phyloP scores from a whole-genome alignment of 768 basidiomycete genomes.

The Tremella yokohamensis region DNA sequence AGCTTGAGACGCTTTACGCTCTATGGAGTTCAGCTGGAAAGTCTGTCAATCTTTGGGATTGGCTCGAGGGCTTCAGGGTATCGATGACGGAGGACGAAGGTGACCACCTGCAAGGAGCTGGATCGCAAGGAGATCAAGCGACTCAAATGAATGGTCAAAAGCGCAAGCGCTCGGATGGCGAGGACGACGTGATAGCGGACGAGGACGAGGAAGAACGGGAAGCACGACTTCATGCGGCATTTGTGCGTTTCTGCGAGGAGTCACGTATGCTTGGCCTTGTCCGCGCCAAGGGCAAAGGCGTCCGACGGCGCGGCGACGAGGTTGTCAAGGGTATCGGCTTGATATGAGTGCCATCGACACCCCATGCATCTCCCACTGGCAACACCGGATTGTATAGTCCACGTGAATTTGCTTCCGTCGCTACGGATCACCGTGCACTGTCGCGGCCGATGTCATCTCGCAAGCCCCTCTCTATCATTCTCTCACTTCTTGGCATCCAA shows the following conservation, averaged over 20 bases:
- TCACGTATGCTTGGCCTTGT: conserved; percentile 44
- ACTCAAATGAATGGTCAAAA: not conserved
- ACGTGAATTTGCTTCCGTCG: no score
- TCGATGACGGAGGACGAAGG: conserved; percentile 12
- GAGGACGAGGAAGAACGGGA: conserved; percentile 23
- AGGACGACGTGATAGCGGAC: conserved; percentile 7
- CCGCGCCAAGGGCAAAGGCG: conserved; percentile 33
- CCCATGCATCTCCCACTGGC: no score
- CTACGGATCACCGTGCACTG: no score
- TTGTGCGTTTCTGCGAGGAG: conserved; percentile 43
- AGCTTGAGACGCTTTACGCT: conserved; percentile 34
- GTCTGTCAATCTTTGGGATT: conserved; percentile 45
- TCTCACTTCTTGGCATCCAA: no score
- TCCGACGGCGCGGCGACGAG: conserved; percentile 35
- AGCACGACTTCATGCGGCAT: conserved; percentile 35
- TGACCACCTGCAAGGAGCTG: conserved; percentile 1
- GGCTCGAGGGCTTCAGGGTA: conserved; percentile 38
- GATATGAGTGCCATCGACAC: conserved; percentile 12
- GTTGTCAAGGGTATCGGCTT: conserved; percentile 41
- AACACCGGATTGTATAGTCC: no score
- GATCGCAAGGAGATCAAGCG: not conserved
- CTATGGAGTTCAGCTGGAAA: conserved; percentile 36
- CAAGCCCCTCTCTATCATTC: no score
- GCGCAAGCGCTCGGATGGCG: not conserved
- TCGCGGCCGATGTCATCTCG: no score